These are phyloP conservation scores for Xylariaceae sp. DNA, from an alignment of 2,329 filamentous ascomycete genomes.

Conservation along the genomic window DNA sequence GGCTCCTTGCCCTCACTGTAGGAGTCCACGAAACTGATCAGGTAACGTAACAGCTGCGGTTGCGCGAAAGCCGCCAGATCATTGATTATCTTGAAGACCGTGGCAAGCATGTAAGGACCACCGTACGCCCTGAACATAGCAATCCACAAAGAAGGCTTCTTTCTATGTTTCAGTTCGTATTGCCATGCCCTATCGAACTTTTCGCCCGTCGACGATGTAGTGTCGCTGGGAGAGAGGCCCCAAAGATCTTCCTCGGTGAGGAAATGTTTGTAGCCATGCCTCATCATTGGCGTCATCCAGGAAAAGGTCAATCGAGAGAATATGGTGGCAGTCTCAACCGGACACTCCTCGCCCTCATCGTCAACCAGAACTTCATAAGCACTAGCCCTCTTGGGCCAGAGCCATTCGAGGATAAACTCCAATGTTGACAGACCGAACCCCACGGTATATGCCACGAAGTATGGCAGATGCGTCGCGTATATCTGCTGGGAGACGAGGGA, in stretches of 20 bases:
- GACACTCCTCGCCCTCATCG: conserved; percentile 51
- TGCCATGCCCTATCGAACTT: conserved; percentile 71
- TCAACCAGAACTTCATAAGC: conserved; percentile 50
- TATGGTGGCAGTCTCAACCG: conserved; percentile 83
- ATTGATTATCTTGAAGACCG: conserved; percentile 82
- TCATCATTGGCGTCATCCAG: conserved; percentile 99
- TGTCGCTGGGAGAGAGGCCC: conserved; percentile 76
- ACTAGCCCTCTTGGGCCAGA: conserved; percentile 72
- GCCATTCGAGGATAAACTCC: conserved; percentile 76
- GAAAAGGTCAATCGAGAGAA: conserved; percentile 92
- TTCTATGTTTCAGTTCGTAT: conserved; percentile 57
- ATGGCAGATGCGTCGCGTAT: conserved; percentile 57
- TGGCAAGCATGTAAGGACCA: conserved; percentile 71
- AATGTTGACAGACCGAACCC: conserved; percentile 61
- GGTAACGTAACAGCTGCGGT: conserved; percentile 75
- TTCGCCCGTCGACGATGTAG: conserved; percentile 64
- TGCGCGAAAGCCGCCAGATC: conserved; percentile 83
- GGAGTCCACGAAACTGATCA: conserved; percentile 80
- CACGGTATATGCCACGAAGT: conserved; percentile 69
- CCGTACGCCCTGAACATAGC: conserved; percentile 80
- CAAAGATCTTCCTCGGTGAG: conserved; percentile 93
- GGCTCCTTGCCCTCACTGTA: conserved; percentile 53
- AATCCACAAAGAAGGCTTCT: conserved; percentile 78
- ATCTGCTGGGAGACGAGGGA: conserved; percentile 74
- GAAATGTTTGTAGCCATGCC: conserved; percentile 82